Evolutionary conservation across 176 grass and related monocot genomes (phyloP).

Genomic region (sorghum (Sorghum bicolor)): Sorghum_bicolor_NCBIv3 NC_012876.2:53146501-53147000

Average conservation of each 20-base stretch:
- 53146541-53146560: neutral
- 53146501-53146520: neutral
- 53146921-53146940: constrained; percentile 11
- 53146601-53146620: neutral
- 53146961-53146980: constrained; percentile 54
- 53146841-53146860: neutral
- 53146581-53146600: neutral
- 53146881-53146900: neutral
- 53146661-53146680: neutral
- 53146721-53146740: neutral
- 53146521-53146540: neutral
- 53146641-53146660: neutral
- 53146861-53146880: neutral
- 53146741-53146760: neutral
- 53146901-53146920: constrained; percentile 15
- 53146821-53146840: neutral
- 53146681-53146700: neutral
- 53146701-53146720: neutral
- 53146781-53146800: neutral
- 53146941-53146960: constrained; percentile 71
- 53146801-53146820: neutral
- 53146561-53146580: neutral
- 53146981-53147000: constrained; percentile 93
- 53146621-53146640: neutral
- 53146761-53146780: neutral